Base-by-base conservation (phyloP, 1,139 yeast species). In the Scheffersomyces stambukii region DNA sequence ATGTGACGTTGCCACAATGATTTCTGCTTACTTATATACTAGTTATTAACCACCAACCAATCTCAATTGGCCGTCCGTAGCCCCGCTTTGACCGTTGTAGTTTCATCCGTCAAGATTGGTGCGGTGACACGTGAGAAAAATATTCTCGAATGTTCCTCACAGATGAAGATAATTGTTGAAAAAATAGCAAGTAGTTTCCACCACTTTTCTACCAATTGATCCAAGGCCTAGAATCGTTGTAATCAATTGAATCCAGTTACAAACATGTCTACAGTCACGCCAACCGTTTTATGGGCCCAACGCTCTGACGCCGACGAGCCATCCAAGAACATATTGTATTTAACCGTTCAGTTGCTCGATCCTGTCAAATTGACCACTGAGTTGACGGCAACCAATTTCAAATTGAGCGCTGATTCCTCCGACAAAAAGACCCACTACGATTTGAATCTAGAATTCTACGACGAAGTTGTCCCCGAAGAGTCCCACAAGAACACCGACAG, bases 221-320 rank as follows among this genome's bases (percentile, higher is more conserved):
- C 19, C 19, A 16, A 16, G 9, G 9, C 9, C 8, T 16, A 8
- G 11, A 18, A 7, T 11, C 9, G n/a, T 9, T 9, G 10, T 11
- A 7, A 18, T 18, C 20, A 18, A 18, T 8, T 6, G 18, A 6
- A 16, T 9, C 20, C 9, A n/a, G 20, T 8, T 11, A 9, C 9
- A 7, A 9, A 18, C 10, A n/a, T n/a, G n/a, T n/a, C n/a, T n/a
- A n/a, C n/a, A 7, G 10, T 18, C n/a, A 25, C 42, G 28, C 64
- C 64, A 29, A 50, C 48, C 28, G 93, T 86, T 29, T 68, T 75
- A 53, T 91, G 98, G 98, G 97, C 98, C 13, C 98, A 91, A 65
- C 84, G 98, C 61, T 86, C 96, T 29, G 77, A 70, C 50, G 80
- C 70, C 13, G 60, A 68, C 5, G 95, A 80, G 21, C 74, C 75